Conservation (phyloP, 179 eudicot species). For the Spinacia oleracea region DNA sequence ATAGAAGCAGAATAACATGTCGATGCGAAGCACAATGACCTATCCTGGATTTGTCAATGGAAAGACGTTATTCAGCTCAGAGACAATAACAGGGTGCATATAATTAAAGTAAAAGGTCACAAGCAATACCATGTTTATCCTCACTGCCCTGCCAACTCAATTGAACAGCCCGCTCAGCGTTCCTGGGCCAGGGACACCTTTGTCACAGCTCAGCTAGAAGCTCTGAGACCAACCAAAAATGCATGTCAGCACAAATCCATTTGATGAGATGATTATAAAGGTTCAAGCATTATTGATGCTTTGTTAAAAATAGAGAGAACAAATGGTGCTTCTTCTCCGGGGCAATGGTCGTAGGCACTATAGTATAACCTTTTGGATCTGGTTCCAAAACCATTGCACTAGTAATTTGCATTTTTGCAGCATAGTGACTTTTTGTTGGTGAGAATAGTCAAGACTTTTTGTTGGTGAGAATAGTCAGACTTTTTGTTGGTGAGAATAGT, state of each 20-base stretch:
- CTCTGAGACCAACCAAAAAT: slow-evolving; percentile 20
- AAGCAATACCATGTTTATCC: slow-evolving; percentile 22
- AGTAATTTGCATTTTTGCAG: too few relatives aligned
- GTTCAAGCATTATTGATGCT: slow-evolving; percentile 78
- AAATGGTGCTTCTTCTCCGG: slow-evolving; percentile 99
- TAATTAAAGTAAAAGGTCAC: neutral
- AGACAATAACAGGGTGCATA: neutral
- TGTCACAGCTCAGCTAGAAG: slow-evolving; percentile 5
- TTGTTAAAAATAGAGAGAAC: slow-evolving; percentile 95
- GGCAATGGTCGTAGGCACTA: slow-evolving; percentile 92
- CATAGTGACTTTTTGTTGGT: too few relatives aligned
- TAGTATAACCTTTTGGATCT: slow-evolving; percentile 94
- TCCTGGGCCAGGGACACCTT: slow-evolving; percentile 23
- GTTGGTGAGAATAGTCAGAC: too few relatives aligned
- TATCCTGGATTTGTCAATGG: slow-evolving; percentile 19
- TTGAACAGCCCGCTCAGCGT: slow-evolving; percentile 26
- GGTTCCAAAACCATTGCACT: slow-evolving; percentile 99
- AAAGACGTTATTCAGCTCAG: neutral
- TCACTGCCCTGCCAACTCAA: slow-evolving; percentile 8
- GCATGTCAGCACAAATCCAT: slow-evolving; percentile 5
- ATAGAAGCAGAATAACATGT: slow-evolving; percentile 12
- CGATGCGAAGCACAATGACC: slow-evolving; percentile 12
- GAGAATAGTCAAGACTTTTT: too few relatives aligned
- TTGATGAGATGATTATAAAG: slow-evolving; percentile 46
- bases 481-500: too few relatives aligned